Conservation (phyloP, 352 stramenopile genomes). For the Phytophthora brassicae region DNA sequence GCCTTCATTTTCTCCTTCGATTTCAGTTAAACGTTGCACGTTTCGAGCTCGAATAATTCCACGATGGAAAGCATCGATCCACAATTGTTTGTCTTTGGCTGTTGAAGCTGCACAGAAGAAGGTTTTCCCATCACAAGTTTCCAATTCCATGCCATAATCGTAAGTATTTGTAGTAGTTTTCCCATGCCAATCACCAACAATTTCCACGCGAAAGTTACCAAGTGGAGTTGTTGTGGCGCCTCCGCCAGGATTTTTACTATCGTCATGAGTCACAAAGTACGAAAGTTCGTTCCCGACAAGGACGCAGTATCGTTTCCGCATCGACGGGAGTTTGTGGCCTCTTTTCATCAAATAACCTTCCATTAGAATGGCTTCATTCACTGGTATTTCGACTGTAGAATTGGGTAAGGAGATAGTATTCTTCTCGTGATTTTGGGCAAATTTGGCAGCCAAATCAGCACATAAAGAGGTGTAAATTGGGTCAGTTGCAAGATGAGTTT, state of each 20-base stretch:
- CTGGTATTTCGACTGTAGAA: not conserved
- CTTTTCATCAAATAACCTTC: conserved; percentile 80
- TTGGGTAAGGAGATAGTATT: conserved; percentile 3
- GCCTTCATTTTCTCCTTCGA: not conserved
- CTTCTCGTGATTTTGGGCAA: too few relatives aligned
- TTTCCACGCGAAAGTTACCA: conserved; percentile 46
- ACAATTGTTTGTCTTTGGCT: conserved; percentile 56
- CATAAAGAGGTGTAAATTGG: conserved; percentile 32
- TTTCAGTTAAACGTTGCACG: conserved; percentile 7
- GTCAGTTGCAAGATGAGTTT: conserved; percentile 44
- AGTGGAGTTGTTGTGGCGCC: conserved; percentile 27
- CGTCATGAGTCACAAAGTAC: conserved; percentile 74
- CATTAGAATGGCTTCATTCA: conserved; percentile 45
- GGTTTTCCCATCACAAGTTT: conserved; percentile 61
- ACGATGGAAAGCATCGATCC: conserved; percentile 61
- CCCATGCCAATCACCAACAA: conserved; percentile 70
- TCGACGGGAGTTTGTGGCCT: conserved; percentile 68
- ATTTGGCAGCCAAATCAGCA: conserved; percentile 21
- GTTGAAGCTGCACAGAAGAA: conserved; percentile 73
- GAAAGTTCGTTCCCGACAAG: conserved; percentile 50
- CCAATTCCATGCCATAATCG: conserved; percentile 66
- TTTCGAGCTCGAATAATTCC: conserved; percentile 43
- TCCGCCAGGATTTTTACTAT: conserved; percentile 49
- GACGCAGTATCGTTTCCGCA: conserved; percentile 78
- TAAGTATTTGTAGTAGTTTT: conserved; percentile 59